Conservation (phyloP, 495 filamentous ascomycete genomes). For the Copromyces sp. region DNA sequence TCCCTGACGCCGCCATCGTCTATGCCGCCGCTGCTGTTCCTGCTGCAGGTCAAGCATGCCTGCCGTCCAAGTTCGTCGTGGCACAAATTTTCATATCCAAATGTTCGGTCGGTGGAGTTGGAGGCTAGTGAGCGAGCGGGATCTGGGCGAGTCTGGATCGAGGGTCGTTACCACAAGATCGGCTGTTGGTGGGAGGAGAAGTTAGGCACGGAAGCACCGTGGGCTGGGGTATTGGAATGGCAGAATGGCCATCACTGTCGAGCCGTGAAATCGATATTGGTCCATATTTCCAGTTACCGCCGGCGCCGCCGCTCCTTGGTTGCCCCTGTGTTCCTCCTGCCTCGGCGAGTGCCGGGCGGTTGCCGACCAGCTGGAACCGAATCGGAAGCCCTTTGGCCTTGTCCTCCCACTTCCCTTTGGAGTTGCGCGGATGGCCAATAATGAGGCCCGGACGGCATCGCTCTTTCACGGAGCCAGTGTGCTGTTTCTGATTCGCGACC, state of each 20-base stretch:
- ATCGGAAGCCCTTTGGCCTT: neutral
- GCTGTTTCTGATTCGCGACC: conserved; percentile 10
- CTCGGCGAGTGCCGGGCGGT: neutral
- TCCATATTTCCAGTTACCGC: neutral
- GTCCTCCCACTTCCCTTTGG: neutral
- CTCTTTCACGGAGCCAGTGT: neutral
- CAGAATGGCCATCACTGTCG: neutral
- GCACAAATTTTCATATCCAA: conserved; percentile 9
- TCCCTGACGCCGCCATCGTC: neutral
- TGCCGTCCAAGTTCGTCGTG: conserved; percentile 1
- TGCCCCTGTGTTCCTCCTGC: neutral
- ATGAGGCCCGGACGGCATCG: neutral
- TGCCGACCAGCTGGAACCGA: neutral
- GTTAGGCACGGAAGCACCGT: neutral
- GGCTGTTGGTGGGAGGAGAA: neutral
- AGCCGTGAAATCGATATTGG: neutral
- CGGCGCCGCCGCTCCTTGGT: neutral
- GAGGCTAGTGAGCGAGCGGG: neutral
- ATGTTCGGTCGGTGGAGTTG: conserved; percentile 17
- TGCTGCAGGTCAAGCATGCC: neutral
- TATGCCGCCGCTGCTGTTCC: neutral
- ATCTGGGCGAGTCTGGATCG: neutral
- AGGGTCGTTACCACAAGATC: neutral
- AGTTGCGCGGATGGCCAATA: conserved; percentile 1
- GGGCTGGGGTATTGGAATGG: neutral